Evolutionary conservation across 441 rosid genomes (phyloP).

Genomic region (Corymbia calophylla): DNA sequence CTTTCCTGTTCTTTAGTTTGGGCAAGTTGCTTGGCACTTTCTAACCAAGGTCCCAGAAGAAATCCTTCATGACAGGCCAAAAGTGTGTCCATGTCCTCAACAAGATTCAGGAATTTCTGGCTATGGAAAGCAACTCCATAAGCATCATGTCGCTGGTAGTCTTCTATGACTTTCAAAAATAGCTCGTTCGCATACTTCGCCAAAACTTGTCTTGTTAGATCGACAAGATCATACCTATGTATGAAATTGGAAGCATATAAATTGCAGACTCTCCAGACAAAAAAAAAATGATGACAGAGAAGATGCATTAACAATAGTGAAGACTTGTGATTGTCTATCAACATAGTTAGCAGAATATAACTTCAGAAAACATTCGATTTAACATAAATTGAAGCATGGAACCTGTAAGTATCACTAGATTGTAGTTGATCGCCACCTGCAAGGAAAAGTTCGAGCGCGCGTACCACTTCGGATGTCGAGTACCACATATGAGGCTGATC

Average conservation of each 20-base stretch:
- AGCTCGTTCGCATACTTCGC: conserved; percentile 60
- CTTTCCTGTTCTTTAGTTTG: conserved; percentile 29
- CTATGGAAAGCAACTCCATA: conserved; percentile 23
- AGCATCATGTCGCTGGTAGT: conserved; percentile 27
- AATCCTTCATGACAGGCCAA: conserved; percentile 51
- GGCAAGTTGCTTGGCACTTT: conserved; percentile 59
- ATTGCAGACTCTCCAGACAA: not conserved
- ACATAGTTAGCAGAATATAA: not conserved
- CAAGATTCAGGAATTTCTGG: conserved; percentile 41
- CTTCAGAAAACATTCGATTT: not conserved
- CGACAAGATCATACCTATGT: conserved; percentile 54
- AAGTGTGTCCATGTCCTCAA: conserved; percentile 49
- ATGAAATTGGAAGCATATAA: not conserved
- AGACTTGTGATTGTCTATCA: not conserved
- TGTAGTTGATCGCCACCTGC: conserved; percentile 37
- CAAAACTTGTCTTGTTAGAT: conserved; percentile 62
- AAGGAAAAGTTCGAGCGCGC: conserved; percentile 51
- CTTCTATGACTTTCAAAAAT: conserved; percentile 39
- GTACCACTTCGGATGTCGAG: conserved; percentile 45
- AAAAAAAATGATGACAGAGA: not conserved
- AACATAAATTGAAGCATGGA: not conserved
- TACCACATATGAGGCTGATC: conserved; percentile 69
- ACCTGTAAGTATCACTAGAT: conserved; percentile 48
- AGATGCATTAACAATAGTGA: not conserved
- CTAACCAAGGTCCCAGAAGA: conserved; percentile 69